Evolutionary conservation across 768 basidiomycete species (phyloP), one percentile per base, ranked within the genome.

Genomic region (Boletus rubropictus): DNA sequence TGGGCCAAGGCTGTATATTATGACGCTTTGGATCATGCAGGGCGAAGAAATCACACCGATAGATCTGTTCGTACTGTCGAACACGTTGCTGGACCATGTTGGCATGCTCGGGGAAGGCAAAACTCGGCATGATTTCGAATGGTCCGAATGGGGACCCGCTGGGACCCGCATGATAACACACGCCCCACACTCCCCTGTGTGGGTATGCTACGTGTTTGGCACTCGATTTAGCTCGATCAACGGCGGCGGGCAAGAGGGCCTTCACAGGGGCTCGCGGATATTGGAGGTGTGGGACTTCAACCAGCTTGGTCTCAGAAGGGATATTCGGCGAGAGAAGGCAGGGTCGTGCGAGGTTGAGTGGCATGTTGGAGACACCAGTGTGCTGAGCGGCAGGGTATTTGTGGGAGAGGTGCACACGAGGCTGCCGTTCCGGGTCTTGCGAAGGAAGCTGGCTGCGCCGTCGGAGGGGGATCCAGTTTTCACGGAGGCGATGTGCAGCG

Each of bases 151-250:
- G 81, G 81, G 78, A 12, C 73, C 75, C 7, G 42, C 32, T 9
- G 71, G 69, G 4, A 74, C 75, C 8, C 74, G 79, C 22, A 58
- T 81, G 53, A 54, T 76, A 29, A 48, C 47, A 25, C 61, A 63
- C 7, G 60, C 62, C 31, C 70, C 63, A 18, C 67, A 63, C 29
- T 73, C 74, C 11, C 52, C 59, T 21, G 59, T 69, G n/a, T 82
- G 80, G 80, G 77, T 79, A 7, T 82, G 80, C 63, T 79, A 78
- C 53, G 72, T 80, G 17, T 72, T 70, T 53, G 80, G 79, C 18
- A 69, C 68, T 22, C 71, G 69, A 49, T 78, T 70, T 42, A 72
- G 69, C 50, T 68, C 50, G 38, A 66, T 53, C 32, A 27, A 29
- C 22, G 35, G 57, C 20, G 36, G 45, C 22, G 36, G 54, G 41